Evolutionary conservation across 1,139 yeast genomes (phyloP).

Genomic region (Suzukiozyma palmioleophila): DNA sequence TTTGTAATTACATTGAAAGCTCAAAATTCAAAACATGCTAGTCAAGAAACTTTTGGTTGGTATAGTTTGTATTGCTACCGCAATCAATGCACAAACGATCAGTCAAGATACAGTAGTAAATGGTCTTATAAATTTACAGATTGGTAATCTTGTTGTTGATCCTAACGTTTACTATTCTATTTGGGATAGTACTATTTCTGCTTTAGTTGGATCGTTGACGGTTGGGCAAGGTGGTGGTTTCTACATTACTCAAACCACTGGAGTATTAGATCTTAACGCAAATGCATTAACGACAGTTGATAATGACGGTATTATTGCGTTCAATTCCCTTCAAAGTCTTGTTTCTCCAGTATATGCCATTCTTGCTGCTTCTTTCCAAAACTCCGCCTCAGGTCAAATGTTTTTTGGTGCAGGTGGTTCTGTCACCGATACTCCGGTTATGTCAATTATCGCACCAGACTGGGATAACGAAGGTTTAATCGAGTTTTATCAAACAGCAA

Average conservation of each 20-base stretch:
- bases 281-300: conserved; percentile 12
- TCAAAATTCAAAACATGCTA: neutral
- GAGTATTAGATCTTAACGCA: neutral
- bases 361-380: conserved; percentile 17
- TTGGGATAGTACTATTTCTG: conserved; percentile 22
- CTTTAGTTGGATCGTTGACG: conserved; percentile 19
- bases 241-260: conserved; percentile 12
- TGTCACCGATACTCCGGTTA: conserved; percentile 7
- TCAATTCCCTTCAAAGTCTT: conserved; percentile 16
- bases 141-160: conserved; percentile 24
- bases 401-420: conserved; percentile 23
- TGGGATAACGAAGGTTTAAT: conserved; percentile 25
- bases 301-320: conserved; percentile 21
- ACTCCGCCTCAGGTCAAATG: conserved; percentile 20
- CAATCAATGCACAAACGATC: too few relatives aligned
- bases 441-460: conserved; percentile 14
- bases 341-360: conserved; percentile 18
- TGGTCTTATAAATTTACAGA: conserved; percentile 16
- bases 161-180: conserved; percentile 32
- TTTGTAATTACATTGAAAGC: too few relatives aligned
- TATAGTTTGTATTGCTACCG: neutral
- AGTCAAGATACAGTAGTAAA: neutral
- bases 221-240: conserved; percentile 19
- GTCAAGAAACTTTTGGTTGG: neutral
- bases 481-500: conserved; percentile 14